Percentiles rank a stretch among this genome's conserved stretches.
Conservation (phyloP, 73 alveolate genomes). For the Stentor roeselii region DNA sequence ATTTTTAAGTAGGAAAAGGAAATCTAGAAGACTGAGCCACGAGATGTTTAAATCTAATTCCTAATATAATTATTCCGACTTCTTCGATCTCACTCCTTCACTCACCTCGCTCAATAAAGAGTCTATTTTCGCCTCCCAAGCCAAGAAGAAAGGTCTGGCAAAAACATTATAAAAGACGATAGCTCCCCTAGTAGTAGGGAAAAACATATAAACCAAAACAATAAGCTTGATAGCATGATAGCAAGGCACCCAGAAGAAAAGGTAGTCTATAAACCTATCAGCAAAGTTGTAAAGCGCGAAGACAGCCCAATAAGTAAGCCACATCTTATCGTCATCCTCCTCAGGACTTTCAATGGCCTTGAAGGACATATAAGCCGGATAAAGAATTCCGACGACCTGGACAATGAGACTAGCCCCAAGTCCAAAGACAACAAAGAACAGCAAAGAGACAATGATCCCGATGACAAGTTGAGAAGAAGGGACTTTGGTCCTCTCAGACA, state of each 20-base stretch:
- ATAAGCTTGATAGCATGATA: conserved; percentile 68
- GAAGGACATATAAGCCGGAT: conserved; percentile 81
- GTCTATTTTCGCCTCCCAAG: neutral
- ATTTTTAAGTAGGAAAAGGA: conserved; percentile 19
- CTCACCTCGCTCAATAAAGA: neutral
- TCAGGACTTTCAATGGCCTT: conserved; percentile 72
- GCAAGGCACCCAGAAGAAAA: conserved; percentile 75
- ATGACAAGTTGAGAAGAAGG: neutral
- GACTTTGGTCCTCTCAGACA: neutral
- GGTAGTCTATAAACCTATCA: conserved; percentile 66
- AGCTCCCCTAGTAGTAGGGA: conserved; percentile 75
- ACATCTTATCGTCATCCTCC: conserved; percentile 66
- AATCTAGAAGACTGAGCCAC: conserved; percentile 7
- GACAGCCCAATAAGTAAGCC: conserved; percentile 87
- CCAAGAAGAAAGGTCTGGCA: neutral
- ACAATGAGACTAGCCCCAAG: conserved; percentile 64
- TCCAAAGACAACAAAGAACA: conserved; percentile 46
- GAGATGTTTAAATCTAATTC: too few species aligned
- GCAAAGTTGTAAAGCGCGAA: conserved; percentile 60
- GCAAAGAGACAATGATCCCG: neutral
- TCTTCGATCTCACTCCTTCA: neutral
- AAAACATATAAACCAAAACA: conserved; percentile 70
- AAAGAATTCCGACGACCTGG: conserved; percentile 73
- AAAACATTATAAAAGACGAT: conserved; percentile 31
- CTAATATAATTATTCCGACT: neutral